Conservation (phyloP, 2,329 filamentous ascomycete genomes). For the Waltergamsia citrina region DNA sequence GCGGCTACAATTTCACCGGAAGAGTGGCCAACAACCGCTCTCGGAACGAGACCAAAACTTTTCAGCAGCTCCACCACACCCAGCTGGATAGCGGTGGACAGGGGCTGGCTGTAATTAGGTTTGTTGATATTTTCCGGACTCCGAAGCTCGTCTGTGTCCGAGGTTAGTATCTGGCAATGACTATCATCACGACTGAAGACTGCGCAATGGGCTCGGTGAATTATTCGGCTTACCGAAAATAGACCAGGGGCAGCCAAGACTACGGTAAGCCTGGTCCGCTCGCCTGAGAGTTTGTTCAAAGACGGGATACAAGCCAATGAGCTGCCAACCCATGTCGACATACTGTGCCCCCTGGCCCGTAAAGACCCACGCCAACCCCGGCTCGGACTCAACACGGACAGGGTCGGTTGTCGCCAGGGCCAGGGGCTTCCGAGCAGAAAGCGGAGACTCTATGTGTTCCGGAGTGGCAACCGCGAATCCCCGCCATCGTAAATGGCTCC, state of each 20-base stretch:
- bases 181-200: background rate
- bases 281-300: background rate
- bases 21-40: slow-evolving; percentile 26
- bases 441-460: slow-evolving; percentile 1
- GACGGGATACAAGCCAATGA: slow-evolving; percentile 1
- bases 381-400: background rate
- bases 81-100: slow-evolving; percentile 5
- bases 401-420: background rate
- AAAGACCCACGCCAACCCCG: slow-evolving; percentile 9
- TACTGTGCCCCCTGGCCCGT: slow-evolving; percentile 15
- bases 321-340: slow-evolving; percentile 10
- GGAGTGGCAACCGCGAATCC: no score
- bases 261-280: background rate
- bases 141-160: background rate
- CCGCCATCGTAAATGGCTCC: slow-evolving; percentile 7
- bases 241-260: slow-evolving; percentile 2
- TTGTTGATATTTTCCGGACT: slow-evolving; percentile 12
- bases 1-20: slow-evolving; percentile 30
- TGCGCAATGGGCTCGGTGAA: background rate
- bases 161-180: no score
- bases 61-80: slow-evolving; percentile 24
- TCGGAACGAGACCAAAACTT: slow-evolving; percentile 15
- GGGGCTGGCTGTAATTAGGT: slow-evolving; percentile 21
- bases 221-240: slow-evolving; percentile 1
- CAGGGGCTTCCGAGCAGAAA: background rate